Base-by-base conservation (phyloP, 2,329 filamentous ascomycete species). In the Ambrosiella xylebori region DNA sequence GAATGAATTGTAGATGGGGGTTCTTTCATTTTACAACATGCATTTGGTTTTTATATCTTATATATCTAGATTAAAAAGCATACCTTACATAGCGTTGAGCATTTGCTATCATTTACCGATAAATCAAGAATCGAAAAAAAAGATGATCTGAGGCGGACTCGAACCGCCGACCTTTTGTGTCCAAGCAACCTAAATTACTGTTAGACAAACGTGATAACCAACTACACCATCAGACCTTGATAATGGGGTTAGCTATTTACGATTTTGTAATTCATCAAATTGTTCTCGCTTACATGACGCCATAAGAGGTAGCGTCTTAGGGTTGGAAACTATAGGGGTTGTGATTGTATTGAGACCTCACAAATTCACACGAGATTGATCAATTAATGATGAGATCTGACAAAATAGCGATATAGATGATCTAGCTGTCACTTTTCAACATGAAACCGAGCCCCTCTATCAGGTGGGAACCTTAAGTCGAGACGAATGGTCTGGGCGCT, bases 1-100 rank as follows among this genome's bases (percentile, higher is more conserved):
- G 65, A 74, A 76, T 59, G 74, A 77, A 66, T 64, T 77, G 56
- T 77, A 65, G 69, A 52, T 15, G 40, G 5, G 9, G 17, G 1
- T 15, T 13, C 9, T 15, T 47, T 17, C 11, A 19, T 12, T n/a
- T 12, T 15, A 19, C 15, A 49, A 3, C 12, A 11, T 19, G 13
- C 13, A 12, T 35, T 35, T 27, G 7, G 35, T 53, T 53, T 37
- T 53, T 37, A 36, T 39, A 7, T 15, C 15, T 53, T 17, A 19
- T 9, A 37, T 15, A 17, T 37, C 17, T n/a, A 38, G 6, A 27
- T 27, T 27, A 15, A 36, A 19, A 54, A 41, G n/a, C 27, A 51
- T 51, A 51, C 47, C 47, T 27, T 27, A 12, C 27, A 8, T 47
- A 17, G 9, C 19, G 35, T 51, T 36, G 2, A 51, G n/a, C 3